Evolutionary conservation across 2,329 filamentous ascomycete genomes (phyloP), one percentile per base, ranked within the genome.

Genomic region (Catunica adiposa): DNA sequence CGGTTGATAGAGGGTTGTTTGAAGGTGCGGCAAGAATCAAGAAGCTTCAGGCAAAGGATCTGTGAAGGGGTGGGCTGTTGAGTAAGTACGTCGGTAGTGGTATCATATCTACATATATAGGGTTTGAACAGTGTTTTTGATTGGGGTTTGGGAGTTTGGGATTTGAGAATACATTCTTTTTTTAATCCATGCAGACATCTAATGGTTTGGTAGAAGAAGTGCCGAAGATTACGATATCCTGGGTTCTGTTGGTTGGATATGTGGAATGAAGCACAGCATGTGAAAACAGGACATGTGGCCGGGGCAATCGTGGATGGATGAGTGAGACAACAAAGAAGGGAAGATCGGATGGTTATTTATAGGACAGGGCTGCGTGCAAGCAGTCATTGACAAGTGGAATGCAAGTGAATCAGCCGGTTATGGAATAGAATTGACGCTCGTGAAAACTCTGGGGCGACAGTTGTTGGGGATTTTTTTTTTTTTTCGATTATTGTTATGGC

Each of bases 1-100:
- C 92, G 3, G 73, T 98, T 31, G 92, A 98, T 67, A 80, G 94
- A 56, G 86, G 85, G 52, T 69, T 97, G 59, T 98, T 96, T 64
- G 92, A 98, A 70, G 92, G 92, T 44, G 78, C 79, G 2, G 80
- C 83, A 57, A 79, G 85, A 65, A 74, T 97, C 61, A 94, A 85
- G 78, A 98, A 98, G 77, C 69, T 95, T 67, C 87, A 77, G 62
- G 69, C 73, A 3, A 84, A 84, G 70, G 79, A 78, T 60, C 64
- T 79, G 59, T 82, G 67, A 66, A 57, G n/a, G 14, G 46, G n/a
- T 50, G 9, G 26, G 40, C n/a, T 46, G 38, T 15, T 46, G 6
- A 23, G 7, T 31, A 29, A 17, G 53, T 3, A 7, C 22, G 22
- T 20, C 17, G 25, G 23, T 22, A 46, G n/a, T n/a, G n/a, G 3